Conservation (phyloP, 2,329 filamentous ascomycete genomes). For the Fusarium anguioides region DNA sequence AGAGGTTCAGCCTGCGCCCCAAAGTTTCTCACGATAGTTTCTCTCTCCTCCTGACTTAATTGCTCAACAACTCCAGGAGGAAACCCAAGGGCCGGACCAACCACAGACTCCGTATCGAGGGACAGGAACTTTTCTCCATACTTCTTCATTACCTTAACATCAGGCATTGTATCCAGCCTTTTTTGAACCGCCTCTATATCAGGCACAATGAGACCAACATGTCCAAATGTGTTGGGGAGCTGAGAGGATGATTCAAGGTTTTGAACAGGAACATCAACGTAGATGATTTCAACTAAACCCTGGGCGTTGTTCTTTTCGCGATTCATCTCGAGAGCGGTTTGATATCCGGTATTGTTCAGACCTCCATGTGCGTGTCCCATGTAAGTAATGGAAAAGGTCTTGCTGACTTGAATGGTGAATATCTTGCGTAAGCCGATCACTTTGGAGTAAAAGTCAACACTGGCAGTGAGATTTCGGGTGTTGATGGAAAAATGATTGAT, state of each 20-base stretch:
- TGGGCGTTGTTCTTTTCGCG: slow-evolving; percentile 12
- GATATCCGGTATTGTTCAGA: not conserved
- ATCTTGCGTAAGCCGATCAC: slow-evolving; percentile 7
- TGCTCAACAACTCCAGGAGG: not conserved
- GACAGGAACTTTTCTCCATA: not conserved
- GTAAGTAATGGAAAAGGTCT: not conserved
- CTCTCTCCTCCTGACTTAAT: not conserved
- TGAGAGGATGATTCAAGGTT: not conserved
- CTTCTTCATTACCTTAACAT: not conserved
- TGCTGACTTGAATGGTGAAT: not conserved
- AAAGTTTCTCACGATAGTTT: not conserved
- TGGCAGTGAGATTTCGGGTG: slow-evolving; percentile 4
- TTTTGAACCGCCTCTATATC: not conserved
- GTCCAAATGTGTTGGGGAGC: not conserved
- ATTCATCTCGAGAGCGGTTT: slow-evolving; percentile 2
- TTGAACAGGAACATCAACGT: not conserved
- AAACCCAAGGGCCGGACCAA: slow-evolving; percentile 1
- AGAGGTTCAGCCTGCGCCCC: not conserved
- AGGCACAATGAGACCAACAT: slow-evolving; percentile 7
- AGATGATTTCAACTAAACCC: not conserved
- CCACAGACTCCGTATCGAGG: not conserved
- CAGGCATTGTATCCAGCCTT: not conserved
- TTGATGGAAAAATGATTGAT: slow-evolving; percentile 8
- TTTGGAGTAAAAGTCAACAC: slow-evolving; percentile 2
- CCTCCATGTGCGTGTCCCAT: slow-evolving; percentile 1